These are phyloP conservation scores for Neocatenulostroma microsporum DNA, from an alignment of 2,329 filamentous ascomycete genomes.

Conservation along the genomic window DNA sequence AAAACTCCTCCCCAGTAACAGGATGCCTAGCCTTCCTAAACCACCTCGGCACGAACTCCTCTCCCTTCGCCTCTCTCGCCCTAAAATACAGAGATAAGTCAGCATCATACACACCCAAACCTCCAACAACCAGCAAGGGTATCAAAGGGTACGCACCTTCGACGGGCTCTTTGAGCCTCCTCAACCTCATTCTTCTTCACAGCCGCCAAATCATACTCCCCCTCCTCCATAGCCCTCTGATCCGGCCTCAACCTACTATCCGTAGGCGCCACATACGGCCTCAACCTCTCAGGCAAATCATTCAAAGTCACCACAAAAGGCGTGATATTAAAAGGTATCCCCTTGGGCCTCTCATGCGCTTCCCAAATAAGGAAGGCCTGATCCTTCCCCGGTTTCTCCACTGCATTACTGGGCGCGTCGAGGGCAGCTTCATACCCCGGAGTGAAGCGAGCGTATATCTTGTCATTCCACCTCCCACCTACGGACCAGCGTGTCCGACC, in stretches of 20 bases:
- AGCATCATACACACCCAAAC: no score
- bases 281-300: conserved; percentile 75
- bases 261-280: conserved; percentile 73
- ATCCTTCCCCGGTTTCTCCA: conserved; percentile 43
- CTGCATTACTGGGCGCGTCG: conserved; percentile 35
- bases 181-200: conserved; percentile 91
- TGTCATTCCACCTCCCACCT: conserved; percentile 94
- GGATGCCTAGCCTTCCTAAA: conserved; percentile 67
- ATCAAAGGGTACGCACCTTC: no score
- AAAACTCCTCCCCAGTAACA: conserved; percentile 79
- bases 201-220: conserved; percentile 89
- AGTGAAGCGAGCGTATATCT: conserved; percentile 86
- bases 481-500: conserved; percentile 83
- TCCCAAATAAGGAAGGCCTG: conserved; percentile 91
- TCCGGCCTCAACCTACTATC: conserved; percentile 90
- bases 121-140: no score
- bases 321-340: conserved; percentile 94
- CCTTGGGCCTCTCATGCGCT: conserved; percentile 67
- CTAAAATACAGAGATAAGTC: no score
- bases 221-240: conserved; percentile 96
- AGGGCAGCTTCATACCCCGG: conserved; percentile 77
- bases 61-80: conserved; percentile 65
- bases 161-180: conserved; percentile 74
- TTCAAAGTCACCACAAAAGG: conserved; percentile 95
- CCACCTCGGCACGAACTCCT: conserved; percentile 79